A percentile compares a stretch with the other conserved stretches of the same genome.
phyloP scores from a whole-genome alignment of 768 basidiomycete species.

The Hericium rajendrae region DNA sequence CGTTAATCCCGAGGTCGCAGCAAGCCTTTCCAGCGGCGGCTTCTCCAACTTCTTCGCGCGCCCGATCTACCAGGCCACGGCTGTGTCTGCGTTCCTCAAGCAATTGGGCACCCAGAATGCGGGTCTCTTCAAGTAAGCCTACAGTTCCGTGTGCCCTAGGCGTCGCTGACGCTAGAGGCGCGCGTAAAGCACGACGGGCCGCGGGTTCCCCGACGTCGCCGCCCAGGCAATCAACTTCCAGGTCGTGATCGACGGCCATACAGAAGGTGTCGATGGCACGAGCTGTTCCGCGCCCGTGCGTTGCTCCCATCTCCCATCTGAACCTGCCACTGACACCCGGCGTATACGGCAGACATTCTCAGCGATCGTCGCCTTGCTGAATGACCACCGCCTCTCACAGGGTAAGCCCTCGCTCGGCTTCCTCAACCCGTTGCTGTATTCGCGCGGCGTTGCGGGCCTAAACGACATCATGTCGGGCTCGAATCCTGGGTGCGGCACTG shows the following conservation, averaged over 20 bases:
- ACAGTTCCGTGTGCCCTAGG: too few relatives aligned
- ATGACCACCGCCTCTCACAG: slow-evolving; percentile 26
- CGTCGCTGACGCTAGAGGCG: background rate
- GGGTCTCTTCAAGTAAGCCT: slow-evolving; percentile 35
- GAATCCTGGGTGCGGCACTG: slow-evolving; percentile 54
- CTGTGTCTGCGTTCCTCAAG: slow-evolving; percentile 21
- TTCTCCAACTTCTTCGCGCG: slow-evolving; percentile 39
- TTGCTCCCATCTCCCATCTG: background rate
- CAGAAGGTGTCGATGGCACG: slow-evolving; percentile 36
- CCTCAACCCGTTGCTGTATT: slow-evolving; percentile 29
- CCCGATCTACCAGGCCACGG: slow-evolving; percentile 20
- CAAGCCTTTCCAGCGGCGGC: slow-evolving; percentile 56
- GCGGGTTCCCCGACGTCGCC: slow-evolving; percentile 30
- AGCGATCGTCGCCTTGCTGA: slow-evolving; percentile 27
- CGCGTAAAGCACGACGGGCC: slow-evolving; percentile 11
- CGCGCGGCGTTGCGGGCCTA: slow-evolving; percentile 18
- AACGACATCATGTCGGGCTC: slow-evolving; percentile 47
- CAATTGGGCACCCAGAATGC: slow-evolving; percentile 37
- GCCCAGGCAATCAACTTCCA: slow-evolving; percentile 43
- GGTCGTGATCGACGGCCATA: slow-evolving; percentile 40
- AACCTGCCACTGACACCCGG: background rate
- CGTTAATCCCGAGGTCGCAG: slow-evolving; percentile 49
- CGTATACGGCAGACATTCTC: slow-evolving; percentile 16
- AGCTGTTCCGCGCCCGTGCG: slow-evolving; percentile 25
- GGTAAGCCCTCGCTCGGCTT: slow-evolving; percentile 28